A percentile compares a stretch with the other conserved stretches of the same genome.
These are phyloP conservation scores for Artomyces pyxidatus DNA, from an alignment of 768 basidiomycete species.

Conservation along the genomic window DNA sequence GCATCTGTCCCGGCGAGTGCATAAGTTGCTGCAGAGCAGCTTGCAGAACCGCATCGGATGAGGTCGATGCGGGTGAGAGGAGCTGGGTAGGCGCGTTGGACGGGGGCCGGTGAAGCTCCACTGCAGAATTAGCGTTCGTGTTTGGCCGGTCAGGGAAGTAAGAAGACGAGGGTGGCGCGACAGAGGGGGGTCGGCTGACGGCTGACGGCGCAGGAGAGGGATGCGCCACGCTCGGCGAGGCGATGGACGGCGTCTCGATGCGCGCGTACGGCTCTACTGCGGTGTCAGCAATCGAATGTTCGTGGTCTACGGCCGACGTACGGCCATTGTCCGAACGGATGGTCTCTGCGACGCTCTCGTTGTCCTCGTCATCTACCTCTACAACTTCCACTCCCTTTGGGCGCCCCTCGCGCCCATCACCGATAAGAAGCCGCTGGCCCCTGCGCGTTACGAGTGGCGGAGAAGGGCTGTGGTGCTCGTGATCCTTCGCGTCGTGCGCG, in stretches of 20 bases:
- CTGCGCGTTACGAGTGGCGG: constrained; percentile 38
- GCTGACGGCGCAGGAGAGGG: not conserved
- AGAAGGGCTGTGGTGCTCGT: constrained; percentile 24
- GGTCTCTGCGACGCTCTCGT: constrained; percentile 19
- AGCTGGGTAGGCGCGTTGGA: not conserved
- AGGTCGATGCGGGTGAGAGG: not conserved
- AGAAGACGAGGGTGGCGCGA: not conserved
- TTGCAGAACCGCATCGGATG: constrained; percentile 12
- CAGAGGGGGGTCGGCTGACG: not conserved
- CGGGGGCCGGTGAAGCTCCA: constrained; percentile 12
- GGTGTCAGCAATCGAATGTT: not conserved
- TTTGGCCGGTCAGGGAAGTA: not conserved
- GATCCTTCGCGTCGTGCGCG: constrained; percentile 30
- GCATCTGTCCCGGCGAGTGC: constrained; percentile 20
- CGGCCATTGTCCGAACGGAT: constrained; percentile 1
- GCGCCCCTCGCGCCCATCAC: constrained; percentile 33
- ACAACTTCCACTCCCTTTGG: constrained; percentile 27
- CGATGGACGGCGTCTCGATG: constrained; percentile 9
- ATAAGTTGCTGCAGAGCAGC: constrained; percentile 18
- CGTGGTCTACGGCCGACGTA: constrained; percentile 1
- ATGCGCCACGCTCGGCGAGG: constrained; percentile 3
- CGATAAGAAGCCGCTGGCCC: constrained; percentile 61
- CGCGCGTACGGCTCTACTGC: constrained; percentile 9
- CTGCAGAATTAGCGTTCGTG: constrained; percentile 5
- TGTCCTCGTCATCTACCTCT: constrained; percentile 35